A percentile compares a stretch with the other conserved stretches of the same genome.
These are phyloP conservation scores for Hypoxylon crocopeplum DNA, from an alignment of 495 filamentous ascomycete species.

Conservation along the genomic window DNA sequence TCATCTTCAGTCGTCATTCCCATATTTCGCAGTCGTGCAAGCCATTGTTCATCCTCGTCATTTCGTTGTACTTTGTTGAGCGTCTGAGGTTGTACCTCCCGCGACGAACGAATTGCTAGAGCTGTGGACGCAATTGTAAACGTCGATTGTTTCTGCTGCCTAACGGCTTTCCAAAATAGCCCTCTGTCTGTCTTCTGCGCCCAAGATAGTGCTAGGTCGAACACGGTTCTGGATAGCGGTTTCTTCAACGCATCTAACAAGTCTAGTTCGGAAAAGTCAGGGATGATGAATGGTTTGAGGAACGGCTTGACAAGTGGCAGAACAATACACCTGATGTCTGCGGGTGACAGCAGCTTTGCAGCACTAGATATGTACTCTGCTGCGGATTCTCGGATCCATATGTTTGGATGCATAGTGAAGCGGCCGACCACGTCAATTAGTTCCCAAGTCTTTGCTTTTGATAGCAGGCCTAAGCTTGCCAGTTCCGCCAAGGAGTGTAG, in stretches of 20 bases:
- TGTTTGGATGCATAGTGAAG: conserved; percentile 91
- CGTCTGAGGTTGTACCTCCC: conserved; percentile 42
- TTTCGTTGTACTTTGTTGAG: conserved; percentile 67
- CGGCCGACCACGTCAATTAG: conserved; percentile 78
- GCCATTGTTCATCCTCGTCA: conserved; percentile 97
- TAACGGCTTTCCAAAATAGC: conserved; percentile 80
- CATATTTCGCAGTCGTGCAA: conserved; percentile 79
- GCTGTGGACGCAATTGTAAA: conserved; percentile 67
- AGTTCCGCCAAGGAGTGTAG: conserved; percentile 88
- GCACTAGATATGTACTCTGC: conserved; percentile 81
- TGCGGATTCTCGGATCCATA: conserved; percentile 92
- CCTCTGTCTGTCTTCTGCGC: conserved; percentile 79
- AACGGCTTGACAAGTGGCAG: conserved; percentile 80
- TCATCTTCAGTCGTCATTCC: conserved; percentile 88
- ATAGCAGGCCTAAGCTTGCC: conserved; percentile 85
- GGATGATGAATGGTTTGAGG: conserved; percentile 69
- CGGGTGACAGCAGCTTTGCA: conserved; percentile 76
- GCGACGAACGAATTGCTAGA: conserved; percentile 41
- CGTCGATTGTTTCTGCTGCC: conserved; percentile 63
- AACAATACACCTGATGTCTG: conserved; percentile 84
- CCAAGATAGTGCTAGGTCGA: conserved; percentile 88
- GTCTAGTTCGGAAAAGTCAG: conserved; percentile 69
- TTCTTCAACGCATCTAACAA: conserved; percentile 85
- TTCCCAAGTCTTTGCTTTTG: conserved; percentile 84
- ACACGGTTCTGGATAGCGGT: conserved; percentile 77